Evolutionary conservation across 2,329 filamentous ascomycete genomes (phyloP), one percentile per base, ranked within the genome.

Genomic region (Curvularia eragrostidis): DNA sequence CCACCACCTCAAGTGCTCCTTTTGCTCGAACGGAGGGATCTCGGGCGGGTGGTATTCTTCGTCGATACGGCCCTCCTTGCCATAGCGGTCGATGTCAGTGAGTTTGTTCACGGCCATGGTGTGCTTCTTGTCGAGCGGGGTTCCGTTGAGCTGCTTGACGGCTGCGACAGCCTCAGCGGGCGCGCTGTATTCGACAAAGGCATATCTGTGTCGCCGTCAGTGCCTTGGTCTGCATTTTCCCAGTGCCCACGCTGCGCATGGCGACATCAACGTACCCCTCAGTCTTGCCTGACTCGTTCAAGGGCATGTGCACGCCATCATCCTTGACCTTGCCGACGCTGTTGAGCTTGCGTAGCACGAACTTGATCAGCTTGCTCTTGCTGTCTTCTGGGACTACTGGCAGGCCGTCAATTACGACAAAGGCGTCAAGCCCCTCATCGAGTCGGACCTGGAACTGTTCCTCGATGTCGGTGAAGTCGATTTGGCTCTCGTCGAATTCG

Each of bases 91-190:
- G 73, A 99, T 93, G 76, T 99, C 95, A 71, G 93, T 97, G 71
- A 99, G 85, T 82, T 99, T 99, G 87, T 99, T 99, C 70, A 99
- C 93, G 64, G 89, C 86, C 70, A 99, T 87, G 51, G 87, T 97
- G 84, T 99, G 93, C 82, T 89, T 97, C 86, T 96, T 98, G 83
- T 99, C 95, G 72, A 99, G 90, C 43, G 94, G 87, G 5, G 90
- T 88, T 71, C 87, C 87, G 78, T 99, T 89, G 58, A 99, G 89
- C 72, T 91, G 87, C 78, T 96, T 93, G 69, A 93, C 91, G 55
- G 94, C 95, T 52, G 91, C 91, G 55, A 91, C 85, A 26, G 95
- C 95, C 82, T 98, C 93, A 74, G 90, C 91, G 56, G 95, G 85
- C 12, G 93, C 93, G 63, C 92, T 90, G 80, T 94, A 99, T 79